Evolutionary conservation across 2,329 filamentous ascomycete genomes (phyloP), one percentile per base, ranked within the genome.

Genomic region (Lasiodiplodia citricola): DNA sequence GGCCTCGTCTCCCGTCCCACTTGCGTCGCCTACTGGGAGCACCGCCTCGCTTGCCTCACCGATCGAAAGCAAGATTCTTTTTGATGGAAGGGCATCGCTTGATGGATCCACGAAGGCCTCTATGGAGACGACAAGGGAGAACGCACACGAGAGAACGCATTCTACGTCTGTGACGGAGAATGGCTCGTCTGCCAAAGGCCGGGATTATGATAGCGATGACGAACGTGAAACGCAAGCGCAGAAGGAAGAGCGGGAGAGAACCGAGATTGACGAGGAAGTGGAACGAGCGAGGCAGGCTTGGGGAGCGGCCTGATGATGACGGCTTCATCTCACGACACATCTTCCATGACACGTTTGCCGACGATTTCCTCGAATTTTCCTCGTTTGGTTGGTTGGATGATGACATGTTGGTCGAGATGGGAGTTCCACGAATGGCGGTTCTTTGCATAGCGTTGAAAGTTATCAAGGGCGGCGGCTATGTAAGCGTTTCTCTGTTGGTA

Each of bases 261-360:
- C 60, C 8, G 60, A 64, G 16, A 21, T 64, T 10, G 60, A 64
- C 11, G 60, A 64, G 13, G 60, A 64, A 50, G 60, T 64, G 11
- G 44, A 64, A 31, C 51, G 60, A 16, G 60, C 60, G 13, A 64
- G 47, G 13, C 41, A 64, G 10, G 60, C 60, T n/a, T 64, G 60
- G 60, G 60, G 60, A 13, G n/a, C 44, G 1, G 11, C 28, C 2
- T 64, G 28, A 35, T 47, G 44, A 47, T 21, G 18, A 47, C 3
- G 44, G 31, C 18, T 52, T 63, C 44, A 11, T 63, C 23, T 51
- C 13, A 11, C 44, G 58, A 51, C 2, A 51, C 2, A 51, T 23
- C 14, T 51, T 21, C 25, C 23, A 16, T 16, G 25, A 11, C 28
- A 37, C 4, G 16, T 56, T 56, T 21, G 6, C 23, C 38, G 7